phyloP scores from a whole-genome alignment of 2,329 filamentous ascomycete species.

The Aspergillus viridinutans region DNA sequence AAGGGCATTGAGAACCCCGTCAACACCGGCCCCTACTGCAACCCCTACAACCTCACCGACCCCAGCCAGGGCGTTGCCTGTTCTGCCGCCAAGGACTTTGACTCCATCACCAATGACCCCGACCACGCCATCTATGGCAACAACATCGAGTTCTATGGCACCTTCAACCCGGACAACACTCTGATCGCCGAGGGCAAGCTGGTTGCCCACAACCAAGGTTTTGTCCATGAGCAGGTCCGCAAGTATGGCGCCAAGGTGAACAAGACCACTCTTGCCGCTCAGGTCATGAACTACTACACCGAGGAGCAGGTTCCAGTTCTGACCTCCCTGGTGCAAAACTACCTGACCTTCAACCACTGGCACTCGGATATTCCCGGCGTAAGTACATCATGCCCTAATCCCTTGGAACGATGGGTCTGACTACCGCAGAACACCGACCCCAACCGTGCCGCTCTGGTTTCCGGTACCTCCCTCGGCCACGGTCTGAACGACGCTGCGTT shows the following conservation, averaged over 20 bases:
- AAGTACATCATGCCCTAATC: slow-evolving; percentile 18
- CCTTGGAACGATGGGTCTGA: slow-evolving; percentile 1
- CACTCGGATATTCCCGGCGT: slow-evolving; percentile 42
- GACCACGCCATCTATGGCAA: slow-evolving; percentile 42
- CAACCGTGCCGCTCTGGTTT: slow-evolving; percentile 34
- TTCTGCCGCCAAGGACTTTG: slow-evolving; percentile 34
- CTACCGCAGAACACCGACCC: slow-evolving; percentile 39
- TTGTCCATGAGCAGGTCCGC: slow-evolving; percentile 41
- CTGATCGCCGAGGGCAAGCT: slow-evolving; percentile 32
- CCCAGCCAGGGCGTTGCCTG: slow-evolving; percentile 26
- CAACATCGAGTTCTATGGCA: slow-evolving; percentile 44
- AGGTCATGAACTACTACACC: slow-evolving; percentile 46
- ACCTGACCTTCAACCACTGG: slow-evolving; percentile 45
- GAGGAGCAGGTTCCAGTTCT: slow-evolving; percentile 42
- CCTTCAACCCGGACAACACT: slow-evolving; percentile 36
- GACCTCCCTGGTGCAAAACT: slow-evolving; percentile 39
- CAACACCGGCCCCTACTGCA: slow-evolving; percentile 42
- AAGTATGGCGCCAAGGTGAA: slow-evolving; percentile 29
- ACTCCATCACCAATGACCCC: slow-evolving; percentile 42
- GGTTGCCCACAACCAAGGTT: slow-evolving; percentile 32
- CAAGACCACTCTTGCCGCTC: slow-evolving; percentile 29
- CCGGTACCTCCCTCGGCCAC: slow-evolving; percentile 32
- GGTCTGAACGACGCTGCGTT: slow-evolving; percentile 31
- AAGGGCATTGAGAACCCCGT: slow-evolving; percentile 40
- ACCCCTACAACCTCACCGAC: slow-evolving; percentile 36